Evolutionary conservation across 306 rosid species (phyloP), one percentile per base, ranked within the genome.

Genomic region (Trichosanthes truncata): DNA sequence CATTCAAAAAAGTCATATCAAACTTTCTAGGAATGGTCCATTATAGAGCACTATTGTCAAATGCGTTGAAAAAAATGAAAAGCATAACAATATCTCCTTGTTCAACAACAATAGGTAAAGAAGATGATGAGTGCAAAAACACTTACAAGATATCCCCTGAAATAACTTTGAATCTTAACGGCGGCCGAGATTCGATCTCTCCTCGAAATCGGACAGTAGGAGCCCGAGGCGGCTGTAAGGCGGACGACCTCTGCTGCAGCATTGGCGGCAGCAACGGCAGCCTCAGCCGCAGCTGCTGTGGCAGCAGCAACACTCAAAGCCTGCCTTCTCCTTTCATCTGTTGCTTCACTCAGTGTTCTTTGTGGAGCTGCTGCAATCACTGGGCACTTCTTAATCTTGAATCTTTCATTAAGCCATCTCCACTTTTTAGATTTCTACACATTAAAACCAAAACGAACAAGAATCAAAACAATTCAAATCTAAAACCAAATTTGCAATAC

Each of bases 191-290:
- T 89, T 74, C 82, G 78, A 78, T 83, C 90, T 7, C 85, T 81
- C 36, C 84, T 86, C 25, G 78, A 53, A 48, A 75, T 82, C 79
- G 29, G 77, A 23, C 81, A 56, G 55, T 66, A 80, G 11, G 88
- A 87, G 7, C 80, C 69, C 13, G 90, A 86, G 35, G 87, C 79
- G 7, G 80, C 74, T 0, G 96, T 90, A 53, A 93, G 90, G 76
- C 88, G 82, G 63, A 93, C 98, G 78, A 92, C 98, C 87, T 89
- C 96, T 4, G 96, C 97, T 7, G 96, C 98, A 77, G 94, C 97
- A 65, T 88, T 87, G 35, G 96, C 97, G 25, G 98, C 97, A 43
- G 96, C 94, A 60, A 91, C 89, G 3, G 98, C 98, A 53, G 93
- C 97, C 83, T 93, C 89, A 1, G 94, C 98, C 1, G 97, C 98